A percentile compares a stretch with the other conserved stretches of the same genome.
Conservation (phyloP, 495 filamentous ascomycete species). For the Lindgomyces ingoldianus region DNA sequence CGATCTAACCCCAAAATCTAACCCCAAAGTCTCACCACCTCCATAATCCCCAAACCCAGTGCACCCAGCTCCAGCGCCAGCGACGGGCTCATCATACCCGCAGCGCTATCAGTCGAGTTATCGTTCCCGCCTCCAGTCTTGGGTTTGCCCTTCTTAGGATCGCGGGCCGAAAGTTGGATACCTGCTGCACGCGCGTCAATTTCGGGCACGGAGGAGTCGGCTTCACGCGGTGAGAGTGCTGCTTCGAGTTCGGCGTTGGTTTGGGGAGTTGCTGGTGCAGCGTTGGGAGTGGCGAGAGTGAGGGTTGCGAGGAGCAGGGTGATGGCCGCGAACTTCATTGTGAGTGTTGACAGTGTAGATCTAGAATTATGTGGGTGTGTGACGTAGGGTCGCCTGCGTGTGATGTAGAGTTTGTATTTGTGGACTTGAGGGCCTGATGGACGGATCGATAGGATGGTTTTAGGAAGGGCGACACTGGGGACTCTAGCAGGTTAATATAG, state of each 20-base stretch:
- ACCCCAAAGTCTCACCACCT: conserved; percentile 14
- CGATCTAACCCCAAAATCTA: not conserved
- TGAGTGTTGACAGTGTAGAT: not conserved
- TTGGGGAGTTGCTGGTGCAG: conserved; percentile 7
- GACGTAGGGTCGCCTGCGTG: not conserved
- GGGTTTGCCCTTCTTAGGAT: conserved; percentile 10
- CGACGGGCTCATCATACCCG: conserved; percentile 8
- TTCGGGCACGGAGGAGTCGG: not conserved
- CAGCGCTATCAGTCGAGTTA: conserved; percentile 16
- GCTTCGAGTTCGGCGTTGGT: not conserved
- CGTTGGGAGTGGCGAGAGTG: conserved; percentile 25
- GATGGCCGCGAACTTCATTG: conserved; percentile 23
- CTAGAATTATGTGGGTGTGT: conserved; percentile 1
- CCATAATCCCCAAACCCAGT: conserved; percentile 15
- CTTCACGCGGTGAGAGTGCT: conserved; percentile 8
- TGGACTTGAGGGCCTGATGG: not conserved
- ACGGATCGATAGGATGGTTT: not conserved
- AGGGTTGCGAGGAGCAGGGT: conserved; percentile 29
- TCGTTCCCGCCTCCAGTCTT: conserved; percentile 3
- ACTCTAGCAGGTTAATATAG: not conserved
- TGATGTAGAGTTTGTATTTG: no score
- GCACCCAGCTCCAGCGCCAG: conserved; percentile 16
- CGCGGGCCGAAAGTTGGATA: conserved; percentile 15
- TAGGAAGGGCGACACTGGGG: not conserved
- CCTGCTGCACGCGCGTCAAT: conserved; percentile 20